Evolutionary conservation across 23 red algal genomes (phyloP).

Genomic region (Rhodosorus marinus): DNA sequence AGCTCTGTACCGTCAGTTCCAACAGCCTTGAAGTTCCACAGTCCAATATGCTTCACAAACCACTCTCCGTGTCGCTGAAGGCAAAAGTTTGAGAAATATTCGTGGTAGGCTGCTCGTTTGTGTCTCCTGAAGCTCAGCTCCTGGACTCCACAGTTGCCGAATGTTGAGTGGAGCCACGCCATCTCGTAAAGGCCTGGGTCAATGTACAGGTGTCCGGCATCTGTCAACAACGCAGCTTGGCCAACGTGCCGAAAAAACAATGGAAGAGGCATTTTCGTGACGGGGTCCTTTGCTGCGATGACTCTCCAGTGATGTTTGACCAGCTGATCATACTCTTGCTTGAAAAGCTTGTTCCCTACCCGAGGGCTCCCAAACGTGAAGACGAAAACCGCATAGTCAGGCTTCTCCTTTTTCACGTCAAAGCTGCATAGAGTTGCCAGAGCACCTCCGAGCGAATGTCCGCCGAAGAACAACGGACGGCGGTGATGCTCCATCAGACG

Average conservation of each 20-base stretch:
- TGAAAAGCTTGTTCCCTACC: conserved; percentile 25
- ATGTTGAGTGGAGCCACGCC: too few species aligned
- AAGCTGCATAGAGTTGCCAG: conserved; percentile 39
- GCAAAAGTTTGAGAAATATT: too few species aligned
- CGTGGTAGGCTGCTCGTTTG: too few species aligned
- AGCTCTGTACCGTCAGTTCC: too few species aligned
- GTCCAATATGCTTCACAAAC: too few species aligned
- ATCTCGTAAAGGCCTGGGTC: too few species aligned
- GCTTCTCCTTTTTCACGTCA: conserved; percentile 22
- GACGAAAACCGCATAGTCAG: too few species aligned
- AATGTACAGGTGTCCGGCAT: conserved; percentile 32
- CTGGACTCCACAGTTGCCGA: too few species aligned
- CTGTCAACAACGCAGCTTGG: conserved; percentile 40
- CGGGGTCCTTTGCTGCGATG: conserved; percentile 25
- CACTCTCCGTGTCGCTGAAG: too few species aligned
- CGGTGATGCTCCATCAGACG: conserved; percentile 9
- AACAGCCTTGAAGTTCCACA: too few species aligned
- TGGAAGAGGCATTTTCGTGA: conserved; percentile 34
- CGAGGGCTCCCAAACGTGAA: conserved; percentile 43
- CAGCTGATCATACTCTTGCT: conserved; percentile 15
- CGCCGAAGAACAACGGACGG: conserved; percentile 41
- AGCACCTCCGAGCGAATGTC: conserved; percentile 38
- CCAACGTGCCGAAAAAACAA: conserved; percentile 39
- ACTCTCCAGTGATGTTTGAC: conserved; percentile 37
- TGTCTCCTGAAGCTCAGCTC: too few species aligned